Evolutionary conservation across 495 filamentous ascomycete genomes (phyloP).

Genomic region (Barbatosphaeria neglecta): DNA sequence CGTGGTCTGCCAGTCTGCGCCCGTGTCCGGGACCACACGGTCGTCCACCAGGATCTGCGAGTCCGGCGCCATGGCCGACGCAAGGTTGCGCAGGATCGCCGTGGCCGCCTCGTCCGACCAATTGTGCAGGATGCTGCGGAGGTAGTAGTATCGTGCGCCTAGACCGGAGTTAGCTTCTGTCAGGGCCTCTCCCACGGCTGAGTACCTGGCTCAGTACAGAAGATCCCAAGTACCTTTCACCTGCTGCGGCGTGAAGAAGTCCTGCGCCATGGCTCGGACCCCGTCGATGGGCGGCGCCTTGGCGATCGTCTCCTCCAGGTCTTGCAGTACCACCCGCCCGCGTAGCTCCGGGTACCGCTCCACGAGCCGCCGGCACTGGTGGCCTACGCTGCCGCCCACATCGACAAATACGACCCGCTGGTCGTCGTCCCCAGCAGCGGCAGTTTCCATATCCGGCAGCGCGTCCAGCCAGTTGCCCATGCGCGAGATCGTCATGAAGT

Average conservation of each 20-base stretch:
- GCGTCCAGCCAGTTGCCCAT: conserved; percentile 21
- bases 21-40: conserved; percentile 22
- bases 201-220: background rate
- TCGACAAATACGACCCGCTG: conserved; percentile 33
- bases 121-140: conserved; percentile 21
- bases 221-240: conserved; percentile 26
- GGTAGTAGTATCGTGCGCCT: conserved; percentile 26
- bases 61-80: conserved; percentile 20
- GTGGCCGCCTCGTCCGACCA: conserved; percentile 12
- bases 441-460: conserved; percentile 8
- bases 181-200: background rate
- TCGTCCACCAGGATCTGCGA: conserved; percentile 31
- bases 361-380: conserved; percentile 35
- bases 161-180: background rate
- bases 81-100: conserved; percentile 14
- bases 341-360: conserved; percentile 27
- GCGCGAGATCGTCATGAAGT: conserved; percentile 22
- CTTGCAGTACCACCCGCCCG: conserved; percentile 42
- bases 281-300: conserved; percentile 23
- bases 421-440: background rate
- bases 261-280: conserved; percentile 31
- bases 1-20: conserved; percentile 11
- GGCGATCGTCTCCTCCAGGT: conserved; percentile 28
- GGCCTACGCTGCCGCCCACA: conserved; percentile 42
- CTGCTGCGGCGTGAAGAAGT: conserved; percentile 41